Percentiles rank a stretch among this genome's conserved stretches.
Conservation (phyloP, 2,329 filamentous ascomycete species). For the Aspergillus fumigatiaffinis region DNA sequence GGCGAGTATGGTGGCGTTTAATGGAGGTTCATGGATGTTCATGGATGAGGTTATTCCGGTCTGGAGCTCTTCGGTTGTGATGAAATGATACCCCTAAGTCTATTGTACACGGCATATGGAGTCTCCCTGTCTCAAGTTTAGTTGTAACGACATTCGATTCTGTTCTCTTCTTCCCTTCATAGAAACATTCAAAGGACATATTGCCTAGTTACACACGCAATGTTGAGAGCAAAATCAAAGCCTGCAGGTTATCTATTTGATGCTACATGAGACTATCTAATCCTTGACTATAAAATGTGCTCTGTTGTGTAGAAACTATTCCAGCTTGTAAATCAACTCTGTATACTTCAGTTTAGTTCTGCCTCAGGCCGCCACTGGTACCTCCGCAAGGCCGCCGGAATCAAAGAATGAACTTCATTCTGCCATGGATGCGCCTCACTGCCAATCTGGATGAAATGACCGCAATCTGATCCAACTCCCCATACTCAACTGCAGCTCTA, state of each 20-base stretch:
- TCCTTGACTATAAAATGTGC: background rate
- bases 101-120: slow-evolving; percentile 1
- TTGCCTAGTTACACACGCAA: background rate
- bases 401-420: slow-evolving; percentile 1
- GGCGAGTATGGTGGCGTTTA: slow-evolving; percentile 1
- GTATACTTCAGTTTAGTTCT: slow-evolving; percentile 5
- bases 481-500: background rate
- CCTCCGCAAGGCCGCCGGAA: slow-evolving; percentile 3
- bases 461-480: background rate
- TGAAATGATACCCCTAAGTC: slow-evolving; percentile 28
- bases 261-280: background rate
- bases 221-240: background rate
- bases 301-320: background rate
- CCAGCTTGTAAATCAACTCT: background rate
- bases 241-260: background rate
- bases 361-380: slow-evolving; percentile 22
- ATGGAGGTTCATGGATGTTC: background rate
- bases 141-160: background rate
- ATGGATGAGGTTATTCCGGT: background rate
- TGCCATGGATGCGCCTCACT: slow-evolving; percentile 2
- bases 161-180: background rate
- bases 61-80: slow-evolving; percentile 17
- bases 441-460: background rate
- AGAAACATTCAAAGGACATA: background rate
- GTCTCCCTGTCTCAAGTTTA: background rate